Conservation (phyloP, 2,329 filamentous ascomycete genomes). For the Cytospora piceae region DNA sequence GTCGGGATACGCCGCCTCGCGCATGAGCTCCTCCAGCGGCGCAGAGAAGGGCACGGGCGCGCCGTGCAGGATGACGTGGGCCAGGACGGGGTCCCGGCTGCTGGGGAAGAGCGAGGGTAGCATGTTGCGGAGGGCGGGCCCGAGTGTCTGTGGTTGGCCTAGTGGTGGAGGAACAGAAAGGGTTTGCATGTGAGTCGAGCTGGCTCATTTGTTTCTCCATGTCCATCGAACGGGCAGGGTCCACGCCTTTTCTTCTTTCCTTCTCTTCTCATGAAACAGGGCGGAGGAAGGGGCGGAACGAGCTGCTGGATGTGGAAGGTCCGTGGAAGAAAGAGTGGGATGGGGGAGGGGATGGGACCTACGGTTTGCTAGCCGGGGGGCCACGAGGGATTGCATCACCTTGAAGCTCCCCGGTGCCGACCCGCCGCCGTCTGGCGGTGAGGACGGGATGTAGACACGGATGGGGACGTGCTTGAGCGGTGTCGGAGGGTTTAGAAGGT, state of each 20-base stretch:
- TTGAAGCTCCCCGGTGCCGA: conserved; percentile 58
- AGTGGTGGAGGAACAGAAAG: conserved; percentile 8
- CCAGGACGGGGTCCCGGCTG: conserved; percentile 79
- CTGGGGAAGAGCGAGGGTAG: conserved; percentile 87
- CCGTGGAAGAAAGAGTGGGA: background rate
- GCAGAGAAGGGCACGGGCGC: conserved; percentile 79
- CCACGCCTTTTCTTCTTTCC: too few species aligned
- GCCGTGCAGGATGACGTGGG: conserved; percentile 84
- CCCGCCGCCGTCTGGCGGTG: conserved; percentile 49
- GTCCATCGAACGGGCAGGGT: background rate
- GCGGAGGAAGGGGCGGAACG: background rate
- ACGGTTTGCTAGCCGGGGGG: conserved; percentile 49
- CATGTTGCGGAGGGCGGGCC: conserved; percentile 73
- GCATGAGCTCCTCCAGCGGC: conserved; percentile 80
- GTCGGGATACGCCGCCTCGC: conserved; percentile 84
- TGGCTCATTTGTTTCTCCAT: background rate
- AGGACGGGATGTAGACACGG: conserved; percentile 79
- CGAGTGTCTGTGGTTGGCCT: conserved; percentile 58
- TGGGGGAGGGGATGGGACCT: conserved; percentile 29
- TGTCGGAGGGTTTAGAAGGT: conserved; percentile 75
- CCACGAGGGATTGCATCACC: conserved; percentile 76
- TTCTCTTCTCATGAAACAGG: conserved; percentile 4
- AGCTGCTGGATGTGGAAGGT: background rate
- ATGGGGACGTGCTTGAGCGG: conserved; percentile 84
- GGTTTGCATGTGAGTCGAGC: conserved; percentile 8